These are phyloP conservation scores for Staphylotrichum longicolle DNA, from an alignment of 495 filamentous ascomycete species.

Conservation along the genomic window DNA sequence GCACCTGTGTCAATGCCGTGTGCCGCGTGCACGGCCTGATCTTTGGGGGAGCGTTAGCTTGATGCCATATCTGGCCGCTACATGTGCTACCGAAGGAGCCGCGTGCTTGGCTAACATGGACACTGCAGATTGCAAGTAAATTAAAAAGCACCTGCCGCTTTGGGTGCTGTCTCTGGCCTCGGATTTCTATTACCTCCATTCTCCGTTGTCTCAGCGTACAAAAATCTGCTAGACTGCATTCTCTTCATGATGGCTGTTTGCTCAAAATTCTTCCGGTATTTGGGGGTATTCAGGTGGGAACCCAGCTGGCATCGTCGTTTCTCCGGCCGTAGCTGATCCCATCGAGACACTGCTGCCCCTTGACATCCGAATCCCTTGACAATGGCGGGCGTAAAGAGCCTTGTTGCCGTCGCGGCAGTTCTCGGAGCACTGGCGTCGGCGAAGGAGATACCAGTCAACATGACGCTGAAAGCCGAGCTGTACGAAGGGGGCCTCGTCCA, in stretches of 20 bases:
- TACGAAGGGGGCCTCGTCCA: background rate
- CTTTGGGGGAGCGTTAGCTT: background rate
- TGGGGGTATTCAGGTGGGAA: too few relatives aligned
- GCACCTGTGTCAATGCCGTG: background rate
- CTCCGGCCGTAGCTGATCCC: too few relatives aligned
- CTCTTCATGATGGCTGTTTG: too few relatives aligned
- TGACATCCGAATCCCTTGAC: background rate
- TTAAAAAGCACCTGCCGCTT: constrained; percentile 6
- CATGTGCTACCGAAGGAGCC: background rate
- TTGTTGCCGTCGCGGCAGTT: background rate
- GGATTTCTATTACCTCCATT: background rate
- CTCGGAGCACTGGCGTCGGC: background rate
- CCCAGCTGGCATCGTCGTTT: too few relatives aligned
- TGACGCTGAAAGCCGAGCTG: background rate
- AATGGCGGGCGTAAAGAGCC: background rate
- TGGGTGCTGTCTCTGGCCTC: background rate
- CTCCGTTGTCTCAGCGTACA: background rate
- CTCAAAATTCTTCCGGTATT: too few relatives aligned
- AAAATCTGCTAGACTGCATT: too few relatives aligned
- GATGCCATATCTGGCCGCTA: background rate
- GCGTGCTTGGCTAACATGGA: background rate
- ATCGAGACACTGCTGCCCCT: too few relatives aligned
- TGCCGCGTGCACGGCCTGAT: background rate
- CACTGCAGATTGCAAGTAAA: background rate
- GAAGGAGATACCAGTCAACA: background rate